phyloP scores from a whole-genome alignment of 306 rosid species.

The Inga laurina region DNA sequence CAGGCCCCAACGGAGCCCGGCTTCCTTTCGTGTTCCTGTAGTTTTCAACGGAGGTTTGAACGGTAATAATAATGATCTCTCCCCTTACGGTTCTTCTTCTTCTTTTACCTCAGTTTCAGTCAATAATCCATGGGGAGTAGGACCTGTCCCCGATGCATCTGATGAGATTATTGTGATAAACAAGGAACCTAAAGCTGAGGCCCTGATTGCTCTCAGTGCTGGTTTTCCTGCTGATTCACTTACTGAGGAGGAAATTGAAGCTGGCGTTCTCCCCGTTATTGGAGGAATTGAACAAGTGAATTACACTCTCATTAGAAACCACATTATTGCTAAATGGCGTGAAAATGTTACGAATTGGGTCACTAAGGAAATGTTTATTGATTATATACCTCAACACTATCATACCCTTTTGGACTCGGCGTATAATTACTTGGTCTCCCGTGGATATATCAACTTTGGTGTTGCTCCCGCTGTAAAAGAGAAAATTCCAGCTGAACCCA shows the following conservation, averaged over 20 bases:
- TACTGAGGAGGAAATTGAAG: constrained; percentile 87
- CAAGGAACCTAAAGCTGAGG: constrained; percentile 86
- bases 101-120: constrained; percentile 34
- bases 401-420: constrained; percentile 72
- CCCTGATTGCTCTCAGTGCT: constrained; percentile 71
- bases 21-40: constrained; percentile 56
- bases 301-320: constrained; percentile 85
- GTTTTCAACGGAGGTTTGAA: constrained; percentile 34
- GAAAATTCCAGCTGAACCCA: constrained; percentile 56
- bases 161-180: constrained; percentile 90
- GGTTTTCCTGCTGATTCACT: constrained; percentile 94
- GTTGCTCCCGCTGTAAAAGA: constrained; percentile 68
- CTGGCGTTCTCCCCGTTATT: constrained; percentile 63
- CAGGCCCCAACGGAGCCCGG: constrained; percentile 71
- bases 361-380: constrained; percentile 62
- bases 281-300: constrained; percentile 97
- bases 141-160: constrained; percentile 41
- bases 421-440: constrained; percentile 72
- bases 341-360: constrained; percentile 85
- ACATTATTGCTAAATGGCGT: constrained; percentile 93
- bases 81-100: constrained; percentile 37
- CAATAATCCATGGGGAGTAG: constrained; percentile 29
- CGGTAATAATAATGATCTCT: constrained; percentile 41
- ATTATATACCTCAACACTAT: constrained; percentile 64
- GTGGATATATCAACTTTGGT: constrained; percentile 85